Evolutionary conservation across 23 red algal genomes (phyloP).

Genomic region (Gracilaria vermiculophylla): DNA sequence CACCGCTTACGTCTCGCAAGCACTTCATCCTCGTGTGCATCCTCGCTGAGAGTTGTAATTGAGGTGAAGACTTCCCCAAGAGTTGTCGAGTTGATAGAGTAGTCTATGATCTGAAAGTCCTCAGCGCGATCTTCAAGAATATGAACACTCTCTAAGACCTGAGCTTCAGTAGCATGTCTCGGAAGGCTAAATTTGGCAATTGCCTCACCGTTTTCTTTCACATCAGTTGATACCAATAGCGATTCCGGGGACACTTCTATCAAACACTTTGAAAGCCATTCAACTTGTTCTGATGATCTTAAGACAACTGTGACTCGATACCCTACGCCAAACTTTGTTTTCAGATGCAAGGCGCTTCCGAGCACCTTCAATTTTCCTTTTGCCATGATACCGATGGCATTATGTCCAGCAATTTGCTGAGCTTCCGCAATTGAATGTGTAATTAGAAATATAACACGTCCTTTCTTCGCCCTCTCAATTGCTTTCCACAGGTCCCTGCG

Average conservation of each 20-base stretch:
- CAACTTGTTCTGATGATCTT: neutral
- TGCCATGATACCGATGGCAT: constrained; percentile 91
- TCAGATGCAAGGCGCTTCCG: constrained; percentile 83
- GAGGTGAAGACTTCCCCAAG: constrained; percentile 59
- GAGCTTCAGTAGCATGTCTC: constrained; percentile 2
- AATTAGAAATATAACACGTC: constrained; percentile 79
- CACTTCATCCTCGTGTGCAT: constrained; percentile 27
- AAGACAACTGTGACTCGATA: constrained; percentile 60
- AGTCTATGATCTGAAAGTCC: constrained; percentile 22
- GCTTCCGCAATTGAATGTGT: constrained; percentile 97
- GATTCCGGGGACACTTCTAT: constrained; percentile 6
- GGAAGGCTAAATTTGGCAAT: constrained; percentile 34
- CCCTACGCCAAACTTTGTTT: constrained; percentile 88
- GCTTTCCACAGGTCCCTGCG: constrained; percentile 81
- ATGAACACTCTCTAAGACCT: constrained; percentile 29
- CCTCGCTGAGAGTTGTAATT: constrained; percentile 62
- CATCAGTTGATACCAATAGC: neutral
- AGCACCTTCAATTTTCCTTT: constrained; percentile 79
- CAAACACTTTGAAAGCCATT: neutral
- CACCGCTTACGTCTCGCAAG: neutral
- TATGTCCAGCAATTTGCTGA: constrained; percentile 65
- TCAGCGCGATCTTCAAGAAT: constrained; percentile 26
- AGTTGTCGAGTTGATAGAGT: constrained; percentile 52
- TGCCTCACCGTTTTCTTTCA: constrained; percentile 28
- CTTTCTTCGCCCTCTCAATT: constrained; percentile 82